Evolutionary conservation across 2,329 filamentous ascomycete species (phyloP), one percentile per base, ranked within the genome.

Genomic region (Fragosphaeria purpurea): DNA sequence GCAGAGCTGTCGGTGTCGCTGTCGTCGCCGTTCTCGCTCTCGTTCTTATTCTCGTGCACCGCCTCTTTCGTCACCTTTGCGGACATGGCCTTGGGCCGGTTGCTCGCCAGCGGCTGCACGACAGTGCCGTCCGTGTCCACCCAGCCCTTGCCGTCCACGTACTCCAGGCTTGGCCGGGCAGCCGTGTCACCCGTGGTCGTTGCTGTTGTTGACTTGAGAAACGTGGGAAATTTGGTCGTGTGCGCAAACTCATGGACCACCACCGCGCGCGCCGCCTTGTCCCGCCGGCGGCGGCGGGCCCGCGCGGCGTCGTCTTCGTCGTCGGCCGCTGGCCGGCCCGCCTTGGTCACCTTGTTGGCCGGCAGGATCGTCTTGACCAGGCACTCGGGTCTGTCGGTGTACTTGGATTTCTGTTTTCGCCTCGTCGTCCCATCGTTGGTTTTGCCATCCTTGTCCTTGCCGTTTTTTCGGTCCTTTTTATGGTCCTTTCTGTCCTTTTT

Each of bases 221-320:
- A 96, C 5, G 79, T 85, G 0, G 89, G 87, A 56, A 88, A 85
- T 60, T 88, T 91, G 39, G 80, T 82, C 7, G 85, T 89, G 63
- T 88, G 89, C 59, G 85, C 80, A 62, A 96, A 97, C 63, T 98
- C 93, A 65, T 97, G 90, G 4, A 97, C 76, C 4, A 88, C 72
- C 1, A 83, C 74, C 53, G 86, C 79, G 11, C 72, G 65, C 48
- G 47, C 48, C 48, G 54, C 57, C 45, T 58, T 62, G 41, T 53
- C 53, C 47, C 72, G 74, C 59, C 80, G 77, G 53, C 75, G 78
- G 57, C 78, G 79, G 63, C 77, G 80, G 58, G 80, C 82, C 8
- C 32, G 34, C 6, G 47, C 47, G 22, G 43, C 46, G 10, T 48
- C 57, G 58, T 67, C 62, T 22, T 64, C 64, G 7, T 71, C 66